Percentiles rank a stretch among this genome's conserved stretches.
These are phyloP conservation scores for Leishmania braziliensis DNA, from an alignment of 208 protist genomes.

Conservation along the genomic window DNA sequence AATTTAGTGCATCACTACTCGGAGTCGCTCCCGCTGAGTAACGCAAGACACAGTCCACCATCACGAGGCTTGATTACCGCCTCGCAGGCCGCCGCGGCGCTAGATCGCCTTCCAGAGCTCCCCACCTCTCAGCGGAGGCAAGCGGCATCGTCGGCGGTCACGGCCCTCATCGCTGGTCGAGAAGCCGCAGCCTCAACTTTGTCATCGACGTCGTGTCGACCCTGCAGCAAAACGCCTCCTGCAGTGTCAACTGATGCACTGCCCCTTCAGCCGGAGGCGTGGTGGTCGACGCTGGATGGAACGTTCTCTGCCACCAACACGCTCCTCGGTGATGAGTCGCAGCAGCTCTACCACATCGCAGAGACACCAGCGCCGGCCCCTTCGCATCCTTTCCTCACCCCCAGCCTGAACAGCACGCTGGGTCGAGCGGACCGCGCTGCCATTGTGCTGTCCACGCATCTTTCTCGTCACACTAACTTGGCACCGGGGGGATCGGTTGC, in stretches of 20 bases:
- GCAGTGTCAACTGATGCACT: neutral
- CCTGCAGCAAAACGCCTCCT: neutral
- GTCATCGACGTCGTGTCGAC: neutral
- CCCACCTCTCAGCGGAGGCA: neutral
- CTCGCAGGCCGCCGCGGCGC: conserved; percentile 7
- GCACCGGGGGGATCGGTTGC: neutral
- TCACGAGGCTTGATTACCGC: neutral
- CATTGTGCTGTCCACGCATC: conserved; percentile 38
- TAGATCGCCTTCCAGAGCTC: conserved; percentile 6
- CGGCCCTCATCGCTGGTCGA: neutral
- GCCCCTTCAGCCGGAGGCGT: conserved; percentile 10
- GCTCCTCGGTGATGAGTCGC: neutral
- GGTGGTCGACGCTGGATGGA: conserved; percentile 37
- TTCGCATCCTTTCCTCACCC: neutral
- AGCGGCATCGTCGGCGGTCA: neutral
- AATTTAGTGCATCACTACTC: neutral
- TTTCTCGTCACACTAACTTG: conserved; percentile 2
- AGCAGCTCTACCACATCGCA: neutral
- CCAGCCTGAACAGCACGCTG: conserved; percentile 52
- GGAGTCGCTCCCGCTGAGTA: neutral
- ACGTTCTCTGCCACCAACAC: conserved; percentile 21
- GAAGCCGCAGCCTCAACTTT: neutral
- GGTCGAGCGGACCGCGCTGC: conserved; percentile 46
- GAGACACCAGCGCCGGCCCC: neutral
- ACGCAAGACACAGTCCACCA: neutral